Evolutionary conservation across 257 asterid genomes (phyloP), one percentile per base, ranked within the genome.

Genomic region (Cordia subcordata): DNA sequence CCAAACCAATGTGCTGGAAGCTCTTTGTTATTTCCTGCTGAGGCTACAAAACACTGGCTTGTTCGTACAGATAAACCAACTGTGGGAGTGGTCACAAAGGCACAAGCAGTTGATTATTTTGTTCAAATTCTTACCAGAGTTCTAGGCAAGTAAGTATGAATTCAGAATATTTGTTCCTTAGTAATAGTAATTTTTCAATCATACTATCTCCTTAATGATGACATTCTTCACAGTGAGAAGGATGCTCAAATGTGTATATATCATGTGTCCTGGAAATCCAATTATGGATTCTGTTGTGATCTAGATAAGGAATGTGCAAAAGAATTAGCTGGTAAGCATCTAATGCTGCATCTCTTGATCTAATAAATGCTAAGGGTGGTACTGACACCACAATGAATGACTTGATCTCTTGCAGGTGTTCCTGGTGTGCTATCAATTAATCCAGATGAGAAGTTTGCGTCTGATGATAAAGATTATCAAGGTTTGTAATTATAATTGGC

Each of bases 231-330:
- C 83, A 93, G 99, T 61, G 92, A 84, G 72, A 71, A 68, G 61
- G 99, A 86, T 64, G 91, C 99, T 49, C 97, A 93, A 71, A 89
- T 86, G 97, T 93, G 99, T 73, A 79, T 93, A 39, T 93, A 86
- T 72, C 94, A 88, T 39, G 64, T 80, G 42, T 86, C 95, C 0
- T 86, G 91, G 91, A 74, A 82, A 63, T 77, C 92, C 46, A 64
- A 71, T 72, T 82, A 74, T 58, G 99, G 95, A 54, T 93, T 93
- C 82, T 93, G 97, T 70, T 84, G 99, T 66, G 90, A 82, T 62
- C 73, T 93, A 47, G 96, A 93, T 66, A 85, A 82, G 37, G 82
- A 72, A 61, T 82, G 92, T 58, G 96, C 88, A 63, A 78, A 53
- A 69, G 91, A 86, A 62, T 76, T 93, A 77, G 77, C 91, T 64